These are phyloP conservation scores for Aspergillus diversus DNA, from an alignment of 495 filamentous ascomycete genomes.

Conservation along the genomic window DNA sequence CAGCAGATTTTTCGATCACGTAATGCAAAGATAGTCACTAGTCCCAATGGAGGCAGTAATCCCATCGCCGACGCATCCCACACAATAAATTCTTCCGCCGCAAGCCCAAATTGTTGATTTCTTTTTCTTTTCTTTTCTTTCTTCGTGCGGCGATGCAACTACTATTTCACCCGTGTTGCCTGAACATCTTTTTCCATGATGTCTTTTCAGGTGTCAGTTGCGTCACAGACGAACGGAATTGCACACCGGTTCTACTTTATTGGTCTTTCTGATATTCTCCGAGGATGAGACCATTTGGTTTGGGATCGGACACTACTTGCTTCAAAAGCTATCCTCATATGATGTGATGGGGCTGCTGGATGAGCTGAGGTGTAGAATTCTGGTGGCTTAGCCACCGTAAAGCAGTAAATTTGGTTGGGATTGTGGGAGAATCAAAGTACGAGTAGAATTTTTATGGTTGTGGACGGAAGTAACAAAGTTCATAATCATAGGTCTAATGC, in stretches of 20 bases:
- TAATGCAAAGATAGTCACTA: constrained; percentile 11
- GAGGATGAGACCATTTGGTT: constrained; percentile 55
- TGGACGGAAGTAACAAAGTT: not conserved
- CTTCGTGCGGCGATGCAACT: constrained; percentile 67
- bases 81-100: constrained; percentile 33
- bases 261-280: constrained; percentile 47
- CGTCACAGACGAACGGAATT: constrained; percentile 64
- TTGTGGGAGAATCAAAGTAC: too few species aligned
- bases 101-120: constrained; percentile 14
- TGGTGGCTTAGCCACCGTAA: too few species aligned
- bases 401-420: too few species aligned
- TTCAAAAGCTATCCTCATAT: constrained; percentile 24
- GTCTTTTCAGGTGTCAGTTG: constrained; percentile 60
- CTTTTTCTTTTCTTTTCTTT: constrained; percentile 47
- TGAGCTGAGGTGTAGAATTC: not conserved
- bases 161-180: constrained; percentile 38
- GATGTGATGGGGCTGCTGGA: not conserved
- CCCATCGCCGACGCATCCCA: not conserved
- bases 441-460: not conserved
- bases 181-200: constrained; percentile 49
- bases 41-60: not conserved
- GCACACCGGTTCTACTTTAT: constrained; percentile 60
- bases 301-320: constrained; percentile 50
- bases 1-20: constrained; percentile 14
- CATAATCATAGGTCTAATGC: constrained; percentile 8